These are phyloP conservation scores for Candida coleopterorum DNA, from an alignment of 805 yeast species.

Conservation along the genomic window DNA sequence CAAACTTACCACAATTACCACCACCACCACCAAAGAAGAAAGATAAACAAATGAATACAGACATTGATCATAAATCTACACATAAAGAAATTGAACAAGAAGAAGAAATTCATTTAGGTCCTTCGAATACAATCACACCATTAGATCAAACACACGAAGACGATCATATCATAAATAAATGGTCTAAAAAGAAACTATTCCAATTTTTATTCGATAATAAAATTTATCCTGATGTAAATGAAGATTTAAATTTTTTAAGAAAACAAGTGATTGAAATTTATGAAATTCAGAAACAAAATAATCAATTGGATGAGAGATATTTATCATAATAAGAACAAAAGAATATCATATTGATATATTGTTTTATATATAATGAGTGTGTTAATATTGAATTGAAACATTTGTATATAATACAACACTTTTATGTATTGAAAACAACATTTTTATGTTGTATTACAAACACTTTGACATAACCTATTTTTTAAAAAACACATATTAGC, in stretches of 20 bases:
- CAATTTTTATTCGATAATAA: slow-evolving; percentile 12
- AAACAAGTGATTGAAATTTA: slow-evolving; percentile 12
- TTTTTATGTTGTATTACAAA: too few species aligned
- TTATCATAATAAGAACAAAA: not conserved
- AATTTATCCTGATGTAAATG: slow-evolving; percentile 17
- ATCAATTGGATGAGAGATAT: slow-evolving; percentile 1
- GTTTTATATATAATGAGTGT: not conserved
- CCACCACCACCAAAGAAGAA: slow-evolving; percentile 6
- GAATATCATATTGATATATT: too few species aligned
- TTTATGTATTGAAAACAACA: too few species aligned
- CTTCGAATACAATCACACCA: not conserved
- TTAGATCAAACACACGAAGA: slow-evolving; percentile 3
- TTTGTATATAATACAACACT: too few species aligned
- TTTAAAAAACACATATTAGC: too few species aligned
- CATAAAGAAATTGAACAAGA: slow-evolving; percentile 5
- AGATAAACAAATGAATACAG: too few species aligned
- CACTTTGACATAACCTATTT: too few species aligned
- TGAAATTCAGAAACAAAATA: slow-evolving; percentile 4
- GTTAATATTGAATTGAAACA: too few species aligned
- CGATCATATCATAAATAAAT: slow-evolving; percentile 10
- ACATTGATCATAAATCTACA: slow-evolving; percentile 1
- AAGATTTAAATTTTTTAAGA: slow-evolving; percentile 11
- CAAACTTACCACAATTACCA: slow-evolving; percentile 15
- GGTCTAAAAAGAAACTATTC: slow-evolving; percentile 17
- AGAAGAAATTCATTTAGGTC: slow-evolving; percentile 8